phyloP scores from a whole-genome alignment of 2,329 filamentous ascomycete genomes.

The Sclerotinia subarctica region DNA sequence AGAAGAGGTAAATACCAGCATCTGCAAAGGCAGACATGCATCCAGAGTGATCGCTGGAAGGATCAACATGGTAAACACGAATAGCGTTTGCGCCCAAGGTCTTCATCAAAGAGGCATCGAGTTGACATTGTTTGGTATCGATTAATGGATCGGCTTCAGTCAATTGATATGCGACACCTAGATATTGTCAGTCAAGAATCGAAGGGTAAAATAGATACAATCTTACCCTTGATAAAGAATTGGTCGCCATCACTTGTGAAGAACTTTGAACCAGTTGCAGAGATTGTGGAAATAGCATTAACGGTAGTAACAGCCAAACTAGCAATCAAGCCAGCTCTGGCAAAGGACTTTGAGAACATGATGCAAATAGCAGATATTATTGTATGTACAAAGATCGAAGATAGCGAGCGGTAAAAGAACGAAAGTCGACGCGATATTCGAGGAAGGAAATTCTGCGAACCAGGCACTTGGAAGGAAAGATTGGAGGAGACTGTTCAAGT shows the following conservation, averaged over 20 bases:
- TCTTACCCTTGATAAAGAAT: constrained; percentile 76
- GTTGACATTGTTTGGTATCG: constrained; percentile 70
- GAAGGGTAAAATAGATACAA: neutral
- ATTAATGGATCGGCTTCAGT: constrained; percentile 68
- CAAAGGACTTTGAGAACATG: constrained; percentile 33
- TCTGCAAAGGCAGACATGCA: constrained; percentile 81
- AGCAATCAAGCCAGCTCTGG: constrained; percentile 30
- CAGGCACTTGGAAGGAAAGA: constrained; percentile 9
- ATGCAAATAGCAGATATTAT: constrained; percentile 11
- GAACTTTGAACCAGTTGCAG: constrained; percentile 73
- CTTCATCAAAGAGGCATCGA: constrained; percentile 75
- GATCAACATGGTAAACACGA: constrained; percentile 84
- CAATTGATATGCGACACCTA: constrained; percentile 72
- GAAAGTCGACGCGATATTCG: constrained; percentile 1
- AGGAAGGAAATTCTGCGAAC: neutral
- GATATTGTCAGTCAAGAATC: constrained; percentile 24
- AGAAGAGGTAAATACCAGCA: constrained; percentile 77
- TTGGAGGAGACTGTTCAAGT: neutral
- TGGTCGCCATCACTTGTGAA: constrained; percentile 77
- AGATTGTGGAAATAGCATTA: constrained; percentile 47
- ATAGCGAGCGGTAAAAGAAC: constrained; percentile 2
- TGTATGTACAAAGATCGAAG: constrained; percentile 16
- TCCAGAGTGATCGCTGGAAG: constrained; percentile 64
- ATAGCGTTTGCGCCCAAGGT: constrained; percentile 78
- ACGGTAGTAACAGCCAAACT: constrained; percentile 31